A percentile compares a stretch with the other conserved stretches of the same genome.
phyloP scores from a whole-genome alignment of 2,329 filamentous ascomycete species.

The Didymella pinodella region DNA sequence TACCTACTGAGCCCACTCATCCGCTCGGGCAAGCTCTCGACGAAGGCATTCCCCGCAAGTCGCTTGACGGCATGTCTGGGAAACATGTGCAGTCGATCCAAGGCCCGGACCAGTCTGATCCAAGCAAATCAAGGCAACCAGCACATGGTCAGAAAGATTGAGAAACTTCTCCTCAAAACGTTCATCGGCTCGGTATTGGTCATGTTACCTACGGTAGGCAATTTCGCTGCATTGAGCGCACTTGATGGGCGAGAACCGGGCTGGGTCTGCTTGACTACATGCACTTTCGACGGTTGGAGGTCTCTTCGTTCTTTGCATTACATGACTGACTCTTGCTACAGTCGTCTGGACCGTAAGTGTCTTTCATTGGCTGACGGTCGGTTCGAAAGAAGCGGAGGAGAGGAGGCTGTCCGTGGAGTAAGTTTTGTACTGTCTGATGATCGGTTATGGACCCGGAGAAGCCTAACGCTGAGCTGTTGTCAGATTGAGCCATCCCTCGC shows the following conservation, averaged over 20 bases:
- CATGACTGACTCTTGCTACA: constrained; percentile 6
- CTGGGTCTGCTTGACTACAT: constrained; percentile 54
- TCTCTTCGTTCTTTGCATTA: no score
- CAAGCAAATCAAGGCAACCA: constrained; percentile 26
- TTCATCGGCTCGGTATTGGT: constrained; percentile 49
- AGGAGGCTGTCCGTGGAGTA: constrained; percentile 4
- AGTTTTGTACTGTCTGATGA: background rate
- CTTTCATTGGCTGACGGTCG: constrained; percentile 49
- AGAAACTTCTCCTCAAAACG: constrained; percentile 41
- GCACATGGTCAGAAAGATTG: constrained; percentile 31
- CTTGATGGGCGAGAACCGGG: constrained; percentile 48
- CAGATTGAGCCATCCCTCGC: background rate
- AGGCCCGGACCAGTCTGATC: constrained; percentile 5
- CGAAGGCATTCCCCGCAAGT: constrained; percentile 18
- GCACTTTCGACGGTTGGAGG: constrained; percentile 51
- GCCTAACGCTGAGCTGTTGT: background rate
- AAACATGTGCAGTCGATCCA: constrained; percentile 15
- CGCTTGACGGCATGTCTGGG: constrained; percentile 28
- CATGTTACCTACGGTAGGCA: constrained; percentile 51
- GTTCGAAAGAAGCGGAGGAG: constrained; percentile 34
- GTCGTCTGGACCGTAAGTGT: constrained; percentile 48
- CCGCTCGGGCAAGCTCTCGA: constrained; percentile 21
- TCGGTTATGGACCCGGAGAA: background rate
- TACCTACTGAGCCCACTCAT: constrained; percentile 47
- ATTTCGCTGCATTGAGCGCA: constrained; percentile 44